A percentile compares a stretch with the other conserved stretches of the same genome.
These are phyloP conservation scores for Euphorbia celastroides DNA, from an alignment of 441 rosid species.

Conservation along the genomic window DNA sequence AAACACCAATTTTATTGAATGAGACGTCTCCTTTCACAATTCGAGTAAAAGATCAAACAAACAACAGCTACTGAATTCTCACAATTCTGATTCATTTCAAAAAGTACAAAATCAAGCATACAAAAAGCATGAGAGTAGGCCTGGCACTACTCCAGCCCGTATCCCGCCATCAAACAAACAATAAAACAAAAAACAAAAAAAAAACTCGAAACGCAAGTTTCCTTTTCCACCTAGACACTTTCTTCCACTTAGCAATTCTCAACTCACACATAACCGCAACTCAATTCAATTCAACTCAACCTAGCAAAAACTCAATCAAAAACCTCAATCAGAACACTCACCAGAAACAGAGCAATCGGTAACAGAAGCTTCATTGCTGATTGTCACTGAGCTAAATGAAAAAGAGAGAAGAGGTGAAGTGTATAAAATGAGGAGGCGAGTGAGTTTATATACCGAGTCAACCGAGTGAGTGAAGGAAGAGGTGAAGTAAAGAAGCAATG, in stretches of 20 bases:
- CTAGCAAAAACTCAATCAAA: background rate
- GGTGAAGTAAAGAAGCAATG: background rate
- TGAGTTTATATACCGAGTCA: constrained; percentile 22
- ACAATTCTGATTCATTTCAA: background rate
- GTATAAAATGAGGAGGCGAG: background rate
- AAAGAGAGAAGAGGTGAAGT: background rate
- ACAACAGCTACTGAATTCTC: background rate
- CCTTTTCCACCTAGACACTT: background rate
- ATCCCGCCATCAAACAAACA: background rate
- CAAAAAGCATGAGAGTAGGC: background rate
- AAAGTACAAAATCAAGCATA: background rate
- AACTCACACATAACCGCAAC: background rate
- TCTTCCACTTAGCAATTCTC: background rate
- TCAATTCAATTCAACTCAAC: background rate
- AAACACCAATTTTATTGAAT: background rate
- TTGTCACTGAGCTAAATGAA: background rate
- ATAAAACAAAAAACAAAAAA: background rate
- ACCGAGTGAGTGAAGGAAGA: background rate
- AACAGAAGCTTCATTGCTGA: constrained; percentile 19
- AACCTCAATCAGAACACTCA: constrained; percentile 20
- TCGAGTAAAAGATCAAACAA: background rate
- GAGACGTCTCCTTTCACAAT: background rate
- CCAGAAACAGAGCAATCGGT: constrained; percentile 33
- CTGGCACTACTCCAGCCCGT: background rate
- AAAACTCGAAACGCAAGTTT: background rate